A percentile compares a stretch with the other conserved stretches of the same genome.
These are phyloP conservation scores for Polygonum maritimum DNA, from an alignment of 148 eudicot genomes.

Conservation along the genomic window DNA sequence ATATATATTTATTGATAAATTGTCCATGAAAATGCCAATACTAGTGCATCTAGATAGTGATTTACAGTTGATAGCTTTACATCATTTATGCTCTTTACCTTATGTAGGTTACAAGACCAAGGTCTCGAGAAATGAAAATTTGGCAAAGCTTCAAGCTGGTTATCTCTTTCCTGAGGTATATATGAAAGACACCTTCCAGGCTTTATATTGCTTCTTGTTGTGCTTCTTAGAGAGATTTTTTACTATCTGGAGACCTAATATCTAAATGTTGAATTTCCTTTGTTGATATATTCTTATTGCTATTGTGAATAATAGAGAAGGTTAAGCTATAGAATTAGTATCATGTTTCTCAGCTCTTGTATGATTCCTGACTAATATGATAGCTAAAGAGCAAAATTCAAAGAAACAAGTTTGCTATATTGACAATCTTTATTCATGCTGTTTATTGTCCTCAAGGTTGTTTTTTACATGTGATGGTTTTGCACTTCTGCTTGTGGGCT, in stretches of 20 bases:
- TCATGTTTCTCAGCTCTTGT: neutral
- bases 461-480: no score
- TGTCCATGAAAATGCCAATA: neutral
- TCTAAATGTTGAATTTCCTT: neutral
- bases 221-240: neutral
- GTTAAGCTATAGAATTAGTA: neutral
- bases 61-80: neutral
- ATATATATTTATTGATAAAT: neutral
- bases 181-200: neutral
- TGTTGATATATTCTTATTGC: neutral
- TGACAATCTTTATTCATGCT: neutral
- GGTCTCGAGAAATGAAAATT: conserved; percentile 74
- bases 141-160: conserved; percentile 90
- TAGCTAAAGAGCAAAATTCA: neutral
- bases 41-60: conserved; percentile 2
- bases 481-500: neutral
- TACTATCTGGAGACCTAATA: neutral
- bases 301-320: neutral
- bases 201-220: neutral
- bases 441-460: neutral
- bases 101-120: conserved; percentile 59
- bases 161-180: conserved; percentile 90
- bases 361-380: neutral
- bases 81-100: conserved; percentile 6
- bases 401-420: neutral